These are phyloP conservation scores for Cutaneotrichosporon dermatis DNA, from an alignment of 1,284 basidiomycete species.

Conservation along the genomic window DNA sequence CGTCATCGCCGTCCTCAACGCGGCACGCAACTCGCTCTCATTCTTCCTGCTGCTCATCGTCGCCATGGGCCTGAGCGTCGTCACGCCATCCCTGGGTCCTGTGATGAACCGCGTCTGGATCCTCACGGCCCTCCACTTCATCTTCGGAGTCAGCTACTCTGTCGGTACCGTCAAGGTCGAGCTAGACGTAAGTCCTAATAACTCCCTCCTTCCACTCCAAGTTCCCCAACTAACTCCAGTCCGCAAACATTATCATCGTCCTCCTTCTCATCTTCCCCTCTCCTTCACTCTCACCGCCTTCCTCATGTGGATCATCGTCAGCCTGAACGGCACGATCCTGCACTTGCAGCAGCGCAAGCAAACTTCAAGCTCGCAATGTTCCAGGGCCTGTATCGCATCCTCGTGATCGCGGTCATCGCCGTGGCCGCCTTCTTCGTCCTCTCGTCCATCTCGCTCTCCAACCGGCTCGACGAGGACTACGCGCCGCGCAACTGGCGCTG, in stretches of 20 bases:
- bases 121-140: conserved; percentile 62
- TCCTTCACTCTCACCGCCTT: conserved; percentile 91
- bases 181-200: conserved; percentile 57
- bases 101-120: conserved; percentile 47
- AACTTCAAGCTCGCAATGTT: conserved; percentile 82
- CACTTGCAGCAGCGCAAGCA: conserved; percentile 81
- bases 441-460: conserved; percentile 85
- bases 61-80: conserved; percentile 77
- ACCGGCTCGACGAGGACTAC: conserved; percentile 85
- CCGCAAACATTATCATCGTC: conserved; percentile 70
- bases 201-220: too few species aligned
- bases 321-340: conserved; percentile 80
- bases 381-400: conserved; percentile 75
- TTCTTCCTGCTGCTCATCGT: conserved; percentile 95
- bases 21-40: conserved; percentile 82
- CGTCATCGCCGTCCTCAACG: conserved; percentile 80
- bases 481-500: conserved; percentile 88
- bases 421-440: conserved; percentile 88
- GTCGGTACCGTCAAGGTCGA: conserved; percentile 88
- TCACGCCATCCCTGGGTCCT: conserved; percentile 45
- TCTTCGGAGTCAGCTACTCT: conserved; percentile 90
- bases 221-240: conserved; percentile 38
- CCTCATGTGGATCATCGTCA: conserved; percentile 90
- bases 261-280: conserved; percentile 82
- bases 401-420: conserved; percentile 76